Percentiles rank a stretch among this genome's conserved stretches.
Conservation (phyloP, 768 basidiomycete species). For the Lactarius vividus region DNA sequence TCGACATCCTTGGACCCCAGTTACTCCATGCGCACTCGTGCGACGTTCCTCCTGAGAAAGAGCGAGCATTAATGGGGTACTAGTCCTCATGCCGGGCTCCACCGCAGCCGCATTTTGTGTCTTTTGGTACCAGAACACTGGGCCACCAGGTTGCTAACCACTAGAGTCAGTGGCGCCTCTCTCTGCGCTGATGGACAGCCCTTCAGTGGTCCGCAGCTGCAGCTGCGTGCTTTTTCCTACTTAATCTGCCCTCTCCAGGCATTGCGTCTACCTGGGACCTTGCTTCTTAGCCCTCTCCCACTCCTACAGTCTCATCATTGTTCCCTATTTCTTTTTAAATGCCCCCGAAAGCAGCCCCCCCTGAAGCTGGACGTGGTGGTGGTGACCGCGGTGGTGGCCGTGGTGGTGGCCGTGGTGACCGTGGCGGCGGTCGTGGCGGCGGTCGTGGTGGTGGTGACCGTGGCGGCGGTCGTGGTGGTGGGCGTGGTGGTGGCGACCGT, state of each 20-base stretch:
- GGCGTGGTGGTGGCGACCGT: not conserved
- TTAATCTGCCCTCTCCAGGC: not conserved
- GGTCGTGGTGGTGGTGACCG: not conserved
- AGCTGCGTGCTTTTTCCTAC: not conserved
- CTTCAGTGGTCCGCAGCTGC: not conserved
- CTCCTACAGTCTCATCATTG: not conserved
- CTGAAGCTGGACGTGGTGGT: constrained; percentile 4
- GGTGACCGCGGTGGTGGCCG: constrained; percentile 28
- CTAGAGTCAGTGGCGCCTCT: not conserved
- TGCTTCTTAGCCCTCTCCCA: not conserved
- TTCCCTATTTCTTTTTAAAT: not conserved
- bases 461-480: not conserved
- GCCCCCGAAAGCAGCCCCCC: not conserved
- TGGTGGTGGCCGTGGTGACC: not conserved
- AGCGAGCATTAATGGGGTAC: not conserved
- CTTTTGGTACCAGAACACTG: not conserved
- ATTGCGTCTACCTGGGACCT: not conserved
- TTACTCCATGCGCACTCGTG: not conserved
- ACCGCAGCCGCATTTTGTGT: not conserved
- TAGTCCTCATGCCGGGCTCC: not conserved
- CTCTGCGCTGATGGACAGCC: not conserved
- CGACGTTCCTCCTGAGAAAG: not conserved
- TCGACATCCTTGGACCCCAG: not conserved
- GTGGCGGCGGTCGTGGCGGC: not conserved
- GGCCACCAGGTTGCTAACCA: not conserved